Base-by-base conservation (phyloP, 352 stramenopile genomes). In the Elongisporangium undulatum region DNA sequence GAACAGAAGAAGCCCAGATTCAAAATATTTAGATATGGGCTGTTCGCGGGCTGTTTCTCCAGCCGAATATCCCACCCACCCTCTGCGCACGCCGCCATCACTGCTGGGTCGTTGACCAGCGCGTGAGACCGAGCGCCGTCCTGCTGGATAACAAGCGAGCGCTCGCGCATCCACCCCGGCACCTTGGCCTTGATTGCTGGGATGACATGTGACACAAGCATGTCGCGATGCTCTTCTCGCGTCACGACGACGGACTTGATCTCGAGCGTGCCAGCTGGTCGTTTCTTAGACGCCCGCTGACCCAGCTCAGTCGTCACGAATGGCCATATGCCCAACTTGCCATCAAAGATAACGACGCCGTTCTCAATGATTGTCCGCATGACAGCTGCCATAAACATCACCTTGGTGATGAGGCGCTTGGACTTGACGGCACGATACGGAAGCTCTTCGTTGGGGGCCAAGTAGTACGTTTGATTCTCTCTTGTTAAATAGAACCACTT, bases 391-490 rank as follows among this genome's bases (percentile, higher is more conserved):
- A 71, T 7, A 20, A 77, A 72, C 61, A 77, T 74, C 0, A 68
- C 63, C 61, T 71, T 75, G 16, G 52, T 63, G 4, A 77, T 72
- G 56, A 58, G 67, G 5, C 56, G 21, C 21, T 77, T 78, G 29
- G 63, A 71, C 0, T 51, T 20, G 2, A 63, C 54, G 3, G 45
- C 39, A 0, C 21, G 49, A 22, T 65, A 29, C 2, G 59, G 66
- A 8, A 49, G 17, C 4, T 45, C 15, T 41, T 81, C 66, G 2
- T 53, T 54, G 0, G 50, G 21, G 3, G 66, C 38, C 2, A 72
- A 26, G 22, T 69, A 64, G 10, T 53, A 74, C 0, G 21, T 49
- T 4, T 56, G 61, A 0, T 51, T 49, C 7, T 59, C 26, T 34
- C 62, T 52, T 22, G 57, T 59, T 19, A 78, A 1, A 15, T 66